Evolutionary conservation across 306 rosid species (phyloP).

Genomic region (Hippophae rhamnoides): DNA sequence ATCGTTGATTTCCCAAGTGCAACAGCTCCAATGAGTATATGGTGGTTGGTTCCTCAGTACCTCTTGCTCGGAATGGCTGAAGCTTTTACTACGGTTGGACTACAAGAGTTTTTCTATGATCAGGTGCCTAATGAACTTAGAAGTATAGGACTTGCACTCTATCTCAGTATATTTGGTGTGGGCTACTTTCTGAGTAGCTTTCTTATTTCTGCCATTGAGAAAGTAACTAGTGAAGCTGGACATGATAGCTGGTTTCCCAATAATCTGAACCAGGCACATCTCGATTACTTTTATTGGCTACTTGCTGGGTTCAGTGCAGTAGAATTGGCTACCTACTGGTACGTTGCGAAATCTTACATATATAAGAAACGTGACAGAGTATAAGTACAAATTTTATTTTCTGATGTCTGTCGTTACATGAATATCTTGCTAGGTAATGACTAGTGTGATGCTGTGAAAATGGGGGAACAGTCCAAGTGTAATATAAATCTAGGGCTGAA

Average conservation of each 20-base stretch:
- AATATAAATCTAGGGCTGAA: no score
- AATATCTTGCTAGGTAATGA: no score
- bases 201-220: slow-evolving; percentile 29
- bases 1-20: slow-evolving; percentile 35
- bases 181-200: slow-evolving; percentile 53
- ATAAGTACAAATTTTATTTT: no score
- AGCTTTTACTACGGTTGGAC: slow-evolving; percentile 45
- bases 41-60: slow-evolving; percentile 62
- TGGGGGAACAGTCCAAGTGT: no score
- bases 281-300: slow-evolving; percentile 55
- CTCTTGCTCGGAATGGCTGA: slow-evolving; percentile 41
- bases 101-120: slow-evolving; percentile 61
- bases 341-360: slow-evolving; percentile 21
- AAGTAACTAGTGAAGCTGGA: slow-evolving; percentile 23
- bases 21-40: slow-evolving; percentile 45
- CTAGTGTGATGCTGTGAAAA: no score
- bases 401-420: no score
- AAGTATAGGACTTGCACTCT: slow-evolving; percentile 53
- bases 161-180: slow-evolving; percentile 39
- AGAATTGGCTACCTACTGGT: slow-evolving; percentile 22
- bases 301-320: slow-evolving; percentile 33
- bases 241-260: slow-evolving; percentile 36
- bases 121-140: slow-evolving; percentile 51
- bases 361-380: slow-evolving; percentile 20
- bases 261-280: slow-evolving; percentile 47